A percentile compares a stretch with the other conserved stretches of the same genome.
phyloP scores from a whole-genome alignment of 371 early-diverging fungal species.

The Neoconidiobolus thromboides region DNA sequence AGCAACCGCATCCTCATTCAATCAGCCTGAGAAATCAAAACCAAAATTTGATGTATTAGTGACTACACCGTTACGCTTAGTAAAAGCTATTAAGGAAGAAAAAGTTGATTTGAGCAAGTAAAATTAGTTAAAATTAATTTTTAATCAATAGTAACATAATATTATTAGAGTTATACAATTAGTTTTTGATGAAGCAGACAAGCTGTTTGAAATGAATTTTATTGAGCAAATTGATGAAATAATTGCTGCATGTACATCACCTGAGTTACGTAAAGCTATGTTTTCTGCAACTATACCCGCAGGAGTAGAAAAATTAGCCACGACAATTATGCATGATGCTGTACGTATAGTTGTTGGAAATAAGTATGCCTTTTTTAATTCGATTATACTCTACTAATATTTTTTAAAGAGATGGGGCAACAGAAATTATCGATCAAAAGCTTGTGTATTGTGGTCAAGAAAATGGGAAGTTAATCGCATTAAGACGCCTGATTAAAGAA shows the following conservation, averaged over 20 bases:
- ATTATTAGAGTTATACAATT: conserved; percentile 33
- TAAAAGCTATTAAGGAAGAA: conserved; percentile 65
- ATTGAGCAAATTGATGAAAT: conserved; percentile 79
- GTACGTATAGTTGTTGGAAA: conserved; percentile 78
- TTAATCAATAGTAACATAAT: not conserved
- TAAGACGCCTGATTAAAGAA: conserved; percentile 65
- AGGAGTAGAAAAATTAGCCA: conserved; percentile 76
- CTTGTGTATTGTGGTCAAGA: conserved; percentile 86
- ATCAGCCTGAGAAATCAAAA: conserved; percentile 37
- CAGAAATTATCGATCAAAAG: conserved; percentile 74
- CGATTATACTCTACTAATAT: not conserved
- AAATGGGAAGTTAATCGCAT: conserved; percentile 78
- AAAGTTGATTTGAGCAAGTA: conserved; percentile 52
- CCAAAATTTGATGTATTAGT: conserved; percentile 76
- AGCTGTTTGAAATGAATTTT: conserved; percentile 77
- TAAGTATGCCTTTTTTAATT: conserved; percentile 24
- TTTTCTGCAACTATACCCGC: conserved; percentile 92
- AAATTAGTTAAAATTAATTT: conserved; percentile 5
- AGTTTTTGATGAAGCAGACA: conserved; percentile 89
- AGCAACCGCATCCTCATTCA: conserved; percentile 35
- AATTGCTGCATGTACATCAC: conserved; percentile 61
- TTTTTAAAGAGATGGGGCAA: conserved; percentile 58
- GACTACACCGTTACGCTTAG: conserved; percentile 76
- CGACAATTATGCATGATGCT: conserved; percentile 73
- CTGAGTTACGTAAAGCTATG: conserved; percentile 54